Percentiles rank a stretch among this genome's conserved stretches.
Evolutionary conservation across 768 basidiomycete genomes (phyloP).

Genomic region (Calocybe gangraenosa): DNA sequence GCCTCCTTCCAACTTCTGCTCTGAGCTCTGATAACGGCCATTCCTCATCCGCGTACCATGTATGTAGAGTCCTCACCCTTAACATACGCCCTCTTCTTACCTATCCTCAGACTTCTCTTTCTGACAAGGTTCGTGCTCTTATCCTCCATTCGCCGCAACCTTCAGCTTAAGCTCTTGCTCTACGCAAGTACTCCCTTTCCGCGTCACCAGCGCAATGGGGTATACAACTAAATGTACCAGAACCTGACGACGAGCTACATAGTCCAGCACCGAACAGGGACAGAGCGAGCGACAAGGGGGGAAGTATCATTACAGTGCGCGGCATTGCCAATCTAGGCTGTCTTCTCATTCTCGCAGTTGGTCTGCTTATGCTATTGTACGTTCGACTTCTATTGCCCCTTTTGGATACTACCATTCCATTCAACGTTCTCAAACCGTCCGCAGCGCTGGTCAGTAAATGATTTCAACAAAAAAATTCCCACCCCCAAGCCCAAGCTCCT

Average conservation of each 20-base stretch:
- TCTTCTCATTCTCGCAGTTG: conserved; percentile 49
- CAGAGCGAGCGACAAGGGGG: conserved; percentile 48
- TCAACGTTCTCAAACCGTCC: background rate
- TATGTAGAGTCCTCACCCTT: conserved; percentile 4
- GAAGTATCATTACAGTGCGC: conserved; percentile 54
- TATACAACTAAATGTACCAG: conserved; percentile 36
- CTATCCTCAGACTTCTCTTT: conserved; percentile 21
- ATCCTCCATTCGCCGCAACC: background rate
- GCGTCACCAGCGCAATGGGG: conserved; percentile 49
- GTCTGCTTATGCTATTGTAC: conserved; percentile 52
- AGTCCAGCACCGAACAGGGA: conserved; percentile 58
- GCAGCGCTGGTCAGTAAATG: conserved; percentile 35
- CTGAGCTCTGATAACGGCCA: conserved; percentile 4
- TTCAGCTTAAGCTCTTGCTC: background rate
- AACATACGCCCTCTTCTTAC: background rate
- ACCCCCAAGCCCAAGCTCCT: conserved; percentile 1
- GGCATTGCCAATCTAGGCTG: conserved; percentile 69
- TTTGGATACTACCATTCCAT: background rate
- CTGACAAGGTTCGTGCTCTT: conserved; percentile 25
- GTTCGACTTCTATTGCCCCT: conserved; percentile 20
- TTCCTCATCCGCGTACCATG: conserved; percentile 12
- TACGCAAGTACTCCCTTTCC: conserved; percentile 33
- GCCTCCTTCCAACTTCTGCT: conserved; percentile 13
- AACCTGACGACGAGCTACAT: conserved; percentile 62
- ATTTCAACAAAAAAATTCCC: background rate